A percentile compares a stretch with the other conserved stretches of the same genome.
These are phyloP conservation scores for Castanopsis chinensis DNA, from an alignment of 306 rosid genomes.

Conservation along the genomic window DNA sequence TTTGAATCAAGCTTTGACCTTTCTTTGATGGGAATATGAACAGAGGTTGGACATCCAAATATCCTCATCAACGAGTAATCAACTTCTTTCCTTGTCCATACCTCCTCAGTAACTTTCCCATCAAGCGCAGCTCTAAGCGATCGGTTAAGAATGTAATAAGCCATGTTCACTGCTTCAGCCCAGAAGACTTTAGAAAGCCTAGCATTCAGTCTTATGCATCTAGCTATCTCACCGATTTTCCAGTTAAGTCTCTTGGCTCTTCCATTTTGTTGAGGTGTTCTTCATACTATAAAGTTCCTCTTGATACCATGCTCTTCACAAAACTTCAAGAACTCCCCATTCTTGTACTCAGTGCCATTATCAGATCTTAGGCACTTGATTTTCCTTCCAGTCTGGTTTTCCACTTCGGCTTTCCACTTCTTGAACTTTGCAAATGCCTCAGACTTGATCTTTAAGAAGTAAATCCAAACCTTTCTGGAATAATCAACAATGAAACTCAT, in stretches of 20 bases:
- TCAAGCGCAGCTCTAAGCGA: not conserved
- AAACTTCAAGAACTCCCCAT: not conserved
- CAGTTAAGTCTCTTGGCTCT: not conserved
- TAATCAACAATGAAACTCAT: no score
- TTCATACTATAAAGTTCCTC: not conserved
- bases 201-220: not conserved
- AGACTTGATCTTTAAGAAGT: no score
- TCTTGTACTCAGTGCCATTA: not conserved
- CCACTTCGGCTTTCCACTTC: not conserved
- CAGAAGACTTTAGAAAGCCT: not conserved
- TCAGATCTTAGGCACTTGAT: not conserved
- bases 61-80: not conserved
- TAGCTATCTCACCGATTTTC: not conserved
- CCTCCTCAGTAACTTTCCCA: not conserved
- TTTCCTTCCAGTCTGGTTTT: not conserved
- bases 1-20: no score
- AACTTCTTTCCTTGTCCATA: not conserved
- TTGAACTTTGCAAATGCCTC: not conserved
- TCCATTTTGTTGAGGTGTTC: not conserved
- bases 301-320: not conserved
- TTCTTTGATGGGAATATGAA: no score
- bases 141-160: not conserved
- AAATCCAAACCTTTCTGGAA: no score
- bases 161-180: not conserved
- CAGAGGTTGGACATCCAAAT: no score